phyloP scores from a whole-genome alignment of 768 basidiomycete species.

The Russula olivacea region DNA sequence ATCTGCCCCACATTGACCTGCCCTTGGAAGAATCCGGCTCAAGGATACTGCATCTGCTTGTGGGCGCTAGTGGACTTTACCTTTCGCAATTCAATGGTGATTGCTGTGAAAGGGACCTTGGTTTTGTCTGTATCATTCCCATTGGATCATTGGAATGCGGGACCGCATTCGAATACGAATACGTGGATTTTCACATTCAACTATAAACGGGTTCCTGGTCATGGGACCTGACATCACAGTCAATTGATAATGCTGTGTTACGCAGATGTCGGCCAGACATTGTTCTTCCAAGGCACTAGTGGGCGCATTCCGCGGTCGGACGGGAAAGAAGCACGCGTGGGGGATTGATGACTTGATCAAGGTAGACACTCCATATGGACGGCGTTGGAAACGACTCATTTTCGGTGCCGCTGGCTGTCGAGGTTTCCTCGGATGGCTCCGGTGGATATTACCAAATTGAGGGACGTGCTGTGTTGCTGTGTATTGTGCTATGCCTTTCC shows the following conservation, averaged over 20 bases:
- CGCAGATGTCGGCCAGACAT: neutral
- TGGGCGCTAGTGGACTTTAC: neutral
- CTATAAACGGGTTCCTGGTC: neutral
- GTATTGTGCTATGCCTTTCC: neutral
- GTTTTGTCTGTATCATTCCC: neutral
- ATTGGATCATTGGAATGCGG: neutral
- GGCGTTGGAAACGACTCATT: slow-evolving; percentile 12
- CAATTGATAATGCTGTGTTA: slow-evolving; percentile 14
- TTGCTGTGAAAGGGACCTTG: neutral
- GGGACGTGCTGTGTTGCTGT: slow-evolving; percentile 5
- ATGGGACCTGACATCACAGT: neutral
- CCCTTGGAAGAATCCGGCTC: neutral
- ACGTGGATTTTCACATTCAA: neutral
- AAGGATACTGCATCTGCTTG: neutral
- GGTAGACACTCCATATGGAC: slow-evolving; percentile 7
- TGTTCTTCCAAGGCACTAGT: neutral
- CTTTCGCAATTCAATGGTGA: neutral
- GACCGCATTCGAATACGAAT: neutral
- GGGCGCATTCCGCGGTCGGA: neutral
- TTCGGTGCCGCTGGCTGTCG: slow-evolving; percentile 17
- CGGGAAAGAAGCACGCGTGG: neutral
- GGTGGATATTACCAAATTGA: slow-evolving; percentile 8
- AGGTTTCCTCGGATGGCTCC: slow-evolving; percentile 4
- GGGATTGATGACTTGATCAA: neutral
- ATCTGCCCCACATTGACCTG: neutral